These are phyloP conservation scores for Teratosphaeria zuluensis DNA, from an alignment of 2,329 filamentous ascomycete genomes.

Conservation along the genomic window DNA sequence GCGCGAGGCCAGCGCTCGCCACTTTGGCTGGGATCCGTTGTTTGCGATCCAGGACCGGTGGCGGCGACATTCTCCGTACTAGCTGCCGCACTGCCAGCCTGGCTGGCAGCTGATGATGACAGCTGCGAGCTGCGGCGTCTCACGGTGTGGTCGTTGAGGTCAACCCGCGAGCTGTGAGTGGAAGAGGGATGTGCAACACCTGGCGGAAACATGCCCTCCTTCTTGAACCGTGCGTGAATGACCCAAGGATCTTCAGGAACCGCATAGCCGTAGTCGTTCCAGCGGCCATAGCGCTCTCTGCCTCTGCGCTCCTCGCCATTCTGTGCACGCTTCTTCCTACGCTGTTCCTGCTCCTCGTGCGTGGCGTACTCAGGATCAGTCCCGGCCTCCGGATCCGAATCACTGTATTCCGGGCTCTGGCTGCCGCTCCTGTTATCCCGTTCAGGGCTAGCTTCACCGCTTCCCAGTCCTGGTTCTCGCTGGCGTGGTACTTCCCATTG, in stretches of 20 bases:
- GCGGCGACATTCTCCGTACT: slow-evolving; percentile 20
- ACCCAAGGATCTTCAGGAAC: slow-evolving; percentile 94
- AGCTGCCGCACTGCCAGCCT: slow-evolving; percentile 8
- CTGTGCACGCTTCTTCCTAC: slow-evolving; percentile 12
- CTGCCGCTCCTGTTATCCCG: slow-evolving; percentile 13
- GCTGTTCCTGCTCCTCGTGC: slow-evolving; percentile 25
- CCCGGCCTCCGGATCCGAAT: slow-evolving; percentile 28
- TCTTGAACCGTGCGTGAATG: slow-evolving; percentile 80
- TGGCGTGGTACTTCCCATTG: slow-evolving; percentile 60
- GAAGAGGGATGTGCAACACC: slow-evolving; percentile 40
- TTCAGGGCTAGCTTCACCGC: slow-evolving; percentile 23
- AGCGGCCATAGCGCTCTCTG: slow-evolving; percentile 33
- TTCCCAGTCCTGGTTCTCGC: slow-evolving; percentile 26
- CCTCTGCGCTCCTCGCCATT: slow-evolving; percentile 10
- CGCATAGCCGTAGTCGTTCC: slow-evolving; percentile 56
- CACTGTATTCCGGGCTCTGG: slow-evolving; percentile 29
- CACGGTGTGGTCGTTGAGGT: slow-evolving; percentile 27
- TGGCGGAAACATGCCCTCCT: slow-evolving; percentile 60
- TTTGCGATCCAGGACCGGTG: slow-evolving; percentile 9
- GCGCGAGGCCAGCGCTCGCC: slow-evolving; percentile 26
- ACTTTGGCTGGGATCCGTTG: slow-evolving; percentile 2
- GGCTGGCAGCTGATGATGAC: slow-evolving; percentile 11
- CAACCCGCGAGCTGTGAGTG: slow-evolving; percentile 39
- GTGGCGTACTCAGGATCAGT: slow-evolving; percentile 30
- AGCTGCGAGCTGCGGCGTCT: slow-evolving; percentile 20